Evolutionary conservation across 495 filamentous ascomycete species (phyloP).

Genomic region (Xylaria scruposa): DNA sequence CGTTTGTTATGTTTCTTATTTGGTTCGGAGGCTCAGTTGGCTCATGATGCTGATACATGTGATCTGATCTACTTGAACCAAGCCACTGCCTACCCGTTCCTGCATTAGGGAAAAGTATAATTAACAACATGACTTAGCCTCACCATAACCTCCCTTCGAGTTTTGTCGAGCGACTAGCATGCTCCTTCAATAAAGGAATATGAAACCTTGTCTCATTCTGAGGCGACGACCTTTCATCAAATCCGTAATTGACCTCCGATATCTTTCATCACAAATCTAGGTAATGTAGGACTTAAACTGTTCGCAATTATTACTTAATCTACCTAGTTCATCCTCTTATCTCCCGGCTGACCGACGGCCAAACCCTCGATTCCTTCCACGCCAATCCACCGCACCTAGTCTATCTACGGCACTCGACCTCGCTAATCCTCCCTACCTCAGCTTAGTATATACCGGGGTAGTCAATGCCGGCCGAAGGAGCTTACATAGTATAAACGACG

Average conservation of each 20-base stretch:
- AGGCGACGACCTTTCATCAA: not conserved
- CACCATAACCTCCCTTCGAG: not conserved
- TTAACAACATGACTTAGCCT: constrained; percentile 7
- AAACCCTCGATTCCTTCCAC: not conserved
- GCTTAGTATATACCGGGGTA: not conserved
- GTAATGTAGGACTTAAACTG: not conserved
- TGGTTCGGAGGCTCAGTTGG: not conserved
- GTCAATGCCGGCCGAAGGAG: not conserved
- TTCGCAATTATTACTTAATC: constrained; percentile 8
- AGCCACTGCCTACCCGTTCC: constrained; percentile 3
- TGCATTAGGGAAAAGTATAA: constrained; percentile 6
- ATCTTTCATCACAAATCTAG: not conserved
- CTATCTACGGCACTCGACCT: not conserved
- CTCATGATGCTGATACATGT: not conserved
- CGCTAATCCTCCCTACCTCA: not conserved
- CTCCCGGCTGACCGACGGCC: not conserved
- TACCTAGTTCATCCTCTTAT: not conserved
- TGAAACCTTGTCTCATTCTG: constrained; percentile 6
- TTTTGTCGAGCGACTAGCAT: not conserved
- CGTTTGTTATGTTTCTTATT: not conserved
- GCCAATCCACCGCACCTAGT: not conserved
- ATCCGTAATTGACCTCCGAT: not conserved
- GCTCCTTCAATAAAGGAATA: constrained; percentile 5
- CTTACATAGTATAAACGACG: not conserved
- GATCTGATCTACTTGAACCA: constrained; percentile 3